These are phyloP conservation scores for Mortierella hygrophila DNA, from an alignment of 192 early-diverging fungal genomes.

Conservation along the genomic window DNA sequence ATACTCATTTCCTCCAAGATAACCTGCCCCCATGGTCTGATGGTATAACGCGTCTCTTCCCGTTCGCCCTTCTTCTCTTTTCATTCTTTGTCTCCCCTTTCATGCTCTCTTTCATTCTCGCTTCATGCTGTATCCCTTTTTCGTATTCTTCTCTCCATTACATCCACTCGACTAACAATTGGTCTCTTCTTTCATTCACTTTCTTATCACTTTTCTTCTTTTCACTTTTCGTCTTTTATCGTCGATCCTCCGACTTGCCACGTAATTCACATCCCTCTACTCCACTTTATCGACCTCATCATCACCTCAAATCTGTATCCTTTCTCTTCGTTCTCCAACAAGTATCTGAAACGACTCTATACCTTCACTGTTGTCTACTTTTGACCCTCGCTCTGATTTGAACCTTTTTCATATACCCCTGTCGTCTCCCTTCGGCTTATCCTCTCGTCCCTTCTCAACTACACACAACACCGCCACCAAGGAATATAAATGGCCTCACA, in stretches of 20 bases:
- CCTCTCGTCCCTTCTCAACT: background rate
- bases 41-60: background rate
- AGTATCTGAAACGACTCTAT: background rate
- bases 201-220: background rate
- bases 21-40: background rate
- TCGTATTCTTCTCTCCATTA: background rate
- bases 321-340: background rate
- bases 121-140: background rate
- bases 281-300: background rate
- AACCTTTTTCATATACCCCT: background rate
- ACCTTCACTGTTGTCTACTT: background rate
- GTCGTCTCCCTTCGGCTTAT: too few relatives aligned
- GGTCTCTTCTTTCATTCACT: background rate
- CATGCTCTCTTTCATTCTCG: background rate
- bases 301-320: background rate
- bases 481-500: background rate
- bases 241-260: background rate
- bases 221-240: background rate
- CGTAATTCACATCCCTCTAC: background rate
- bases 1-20: background rate
- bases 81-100: background rate
- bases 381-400: background rate
- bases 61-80: background rate
- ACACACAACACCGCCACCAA: background rate
- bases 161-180: background rate